A percentile compares a stretch with the other conserved stretches of the same genome.
phyloP scores from a whole-genome alignment of 2,329 filamentous ascomycete species.

The Pestalotiopsis sp. region DNA sequence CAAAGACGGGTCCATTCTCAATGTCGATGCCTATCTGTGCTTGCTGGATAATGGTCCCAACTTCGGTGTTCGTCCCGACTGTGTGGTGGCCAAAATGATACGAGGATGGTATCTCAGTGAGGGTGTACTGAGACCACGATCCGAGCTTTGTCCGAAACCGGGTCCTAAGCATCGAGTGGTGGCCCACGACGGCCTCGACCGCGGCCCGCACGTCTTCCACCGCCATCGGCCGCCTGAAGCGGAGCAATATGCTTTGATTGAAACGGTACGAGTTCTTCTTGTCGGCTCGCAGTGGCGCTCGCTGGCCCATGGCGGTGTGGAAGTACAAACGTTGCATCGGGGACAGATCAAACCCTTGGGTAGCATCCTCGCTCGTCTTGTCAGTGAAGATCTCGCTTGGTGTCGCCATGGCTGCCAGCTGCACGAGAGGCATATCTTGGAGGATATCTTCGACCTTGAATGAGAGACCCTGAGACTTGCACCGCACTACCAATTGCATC shows the following conservation, averaged over 20 bases:
- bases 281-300: slow-evolving; percentile 29
- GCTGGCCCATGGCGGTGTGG: slow-evolving; percentile 45
- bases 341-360: slow-evolving; percentile 48
- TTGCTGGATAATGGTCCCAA: slow-evolving; percentile 41
- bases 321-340: slow-evolving; percentile 59
- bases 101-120: slow-evolving; percentile 40
- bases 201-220: slow-evolving; percentile 50
- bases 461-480: slow-evolving; percentile 39
- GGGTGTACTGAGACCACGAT: slow-evolving; percentile 50
- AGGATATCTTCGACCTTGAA: slow-evolving; percentile 40
- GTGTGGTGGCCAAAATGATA: slow-evolving; percentile 47
- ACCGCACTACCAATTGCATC: slow-evolving; percentile 40
- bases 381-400: slow-evolving; percentile 32
- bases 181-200: slow-evolving; percentile 48
- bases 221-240: slow-evolving; percentile 42
- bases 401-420: slow-evolving; percentile 39
- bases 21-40: slow-evolving; percentile 49
- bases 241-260: slow-evolving; percentile 53
- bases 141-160: slow-evolving; percentile 41
- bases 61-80: slow-evolving; percentile 42
- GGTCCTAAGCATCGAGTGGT: slow-evolving; percentile 54
- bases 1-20: slow-evolving; percentile 53
- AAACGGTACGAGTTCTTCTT: slow-evolving; percentile 45
- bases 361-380: slow-evolving; percentile 34
- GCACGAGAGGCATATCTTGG: slow-evolving; percentile 38